Percentiles rank a stretch among this genome's conserved stretches.
phyloP scores from a whole-genome alignment of 495 filamentous ascomycete species.

The Neohortaea acidophila region DNA sequence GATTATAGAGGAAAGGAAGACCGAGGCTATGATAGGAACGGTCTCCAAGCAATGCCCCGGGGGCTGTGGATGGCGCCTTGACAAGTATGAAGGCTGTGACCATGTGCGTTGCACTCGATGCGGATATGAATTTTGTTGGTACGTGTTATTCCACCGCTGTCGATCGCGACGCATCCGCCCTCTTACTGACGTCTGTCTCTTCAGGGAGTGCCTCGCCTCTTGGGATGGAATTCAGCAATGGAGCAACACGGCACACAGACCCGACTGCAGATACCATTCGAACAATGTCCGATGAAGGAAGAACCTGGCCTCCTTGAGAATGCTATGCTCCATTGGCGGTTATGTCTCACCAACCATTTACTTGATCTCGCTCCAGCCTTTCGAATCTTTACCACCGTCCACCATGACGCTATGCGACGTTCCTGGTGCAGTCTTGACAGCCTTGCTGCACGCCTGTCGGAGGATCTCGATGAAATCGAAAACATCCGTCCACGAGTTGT shows the following conservation, averaged over 20 bases:
- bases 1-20: slow-evolving; percentile 20
- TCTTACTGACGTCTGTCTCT: slow-evolving; percentile 4
- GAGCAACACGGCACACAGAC: slow-evolving; percentile 18
- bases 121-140: slow-evolving; percentile 24
- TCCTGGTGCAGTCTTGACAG: background rate
- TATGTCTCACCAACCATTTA: too few relatives aligned
- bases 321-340: too few relatives aligned
- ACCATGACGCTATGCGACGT: slow-evolving; percentile 15
- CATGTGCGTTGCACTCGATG: slow-evolving; percentile 21
- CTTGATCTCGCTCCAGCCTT: slow-evolving; percentile 22
- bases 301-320: too few relatives aligned
- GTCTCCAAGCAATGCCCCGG: slow-evolving; percentile 25
- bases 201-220: slow-evolving; percentile 19
- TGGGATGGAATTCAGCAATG: slow-evolving; percentile 12
- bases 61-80: slow-evolving; percentile 20
- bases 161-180: background rate
- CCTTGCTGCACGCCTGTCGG: slow-evolving; percentile 27
- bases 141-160: slow-evolving; percentile 8
- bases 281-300: too few relatives aligned
- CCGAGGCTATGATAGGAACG: slow-evolving; percentile 12
- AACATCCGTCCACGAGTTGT: slow-evolving; percentile 71
- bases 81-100: slow-evolving; percentile 25
- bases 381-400: slow-evolving; percentile 14
- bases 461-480: slow-evolving; percentile 59
- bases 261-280: slow-evolving; percentile 16